phyloP scores from a whole-genome alignment of 2,329 filamentous ascomycete species.

The Aspergillus sp. region DNA sequence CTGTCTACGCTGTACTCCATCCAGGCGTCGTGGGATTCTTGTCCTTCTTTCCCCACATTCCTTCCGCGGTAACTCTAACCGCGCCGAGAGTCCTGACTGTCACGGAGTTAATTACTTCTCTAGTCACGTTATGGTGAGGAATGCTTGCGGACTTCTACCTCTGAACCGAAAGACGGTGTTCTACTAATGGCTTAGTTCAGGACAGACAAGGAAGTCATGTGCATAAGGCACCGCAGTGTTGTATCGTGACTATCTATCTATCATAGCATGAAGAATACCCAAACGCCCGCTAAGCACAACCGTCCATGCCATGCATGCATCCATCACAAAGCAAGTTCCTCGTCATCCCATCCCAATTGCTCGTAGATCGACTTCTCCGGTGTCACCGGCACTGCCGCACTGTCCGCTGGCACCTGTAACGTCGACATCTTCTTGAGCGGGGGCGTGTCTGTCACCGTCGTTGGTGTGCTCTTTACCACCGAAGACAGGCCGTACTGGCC shows the following conservation, averaged over 20 bases:
- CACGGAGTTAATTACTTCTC: too few species aligned
- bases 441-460: conserved; percentile 28
- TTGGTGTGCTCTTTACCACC: not conserved
- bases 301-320: conserved; percentile 34
- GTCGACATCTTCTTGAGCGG: conserved; percentile 30
- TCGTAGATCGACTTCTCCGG: conserved; percentile 43
- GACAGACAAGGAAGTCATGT: too few species aligned
- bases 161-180: too few species aligned
- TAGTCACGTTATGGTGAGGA: too few species aligned
- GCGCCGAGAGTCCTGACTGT: not conserved
- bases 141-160: too few species aligned
- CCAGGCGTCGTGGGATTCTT: not conserved
- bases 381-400: conserved; percentile 26
- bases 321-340: conserved; percentile 36
- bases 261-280: too few species aligned
- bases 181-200: too few species aligned
- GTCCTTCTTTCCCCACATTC: not conserved
- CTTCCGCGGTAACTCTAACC: not conserved
- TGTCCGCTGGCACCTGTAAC: conserved; percentile 14
- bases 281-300: conserved; percentile 14
- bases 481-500: not conserved
- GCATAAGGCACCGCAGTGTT: too few species aligned
- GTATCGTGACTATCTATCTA: not conserved
- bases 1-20: too few species aligned
- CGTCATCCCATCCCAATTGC: conserved; percentile 46